Conservation (phyloP, 2,329 filamentous ascomycete species). For the Colletotrichum cordylinicola region DNA sequence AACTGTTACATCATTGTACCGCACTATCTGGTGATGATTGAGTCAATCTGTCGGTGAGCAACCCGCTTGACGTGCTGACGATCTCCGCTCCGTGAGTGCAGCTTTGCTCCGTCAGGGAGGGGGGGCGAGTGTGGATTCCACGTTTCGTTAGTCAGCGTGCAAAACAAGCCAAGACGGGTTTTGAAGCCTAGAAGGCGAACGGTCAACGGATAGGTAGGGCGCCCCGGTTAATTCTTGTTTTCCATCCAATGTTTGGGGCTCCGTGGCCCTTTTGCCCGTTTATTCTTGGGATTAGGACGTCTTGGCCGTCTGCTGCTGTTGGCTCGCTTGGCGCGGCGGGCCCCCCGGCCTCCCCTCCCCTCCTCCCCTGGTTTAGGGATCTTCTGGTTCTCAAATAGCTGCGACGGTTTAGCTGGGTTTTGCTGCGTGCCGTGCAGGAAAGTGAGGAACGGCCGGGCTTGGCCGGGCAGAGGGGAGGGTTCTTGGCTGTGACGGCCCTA, state of each 20-base stretch:
- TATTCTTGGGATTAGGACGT: not conserved
- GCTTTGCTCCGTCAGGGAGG: not conserved
- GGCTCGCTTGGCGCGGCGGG: not conserved
- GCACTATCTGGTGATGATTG: not conserved
- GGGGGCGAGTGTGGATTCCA: not conserved
- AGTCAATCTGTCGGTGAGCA: constrained; percentile 11
- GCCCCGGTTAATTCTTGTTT: not conserved
- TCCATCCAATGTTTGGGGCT: not conserved
- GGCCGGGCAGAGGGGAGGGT: not conserved
- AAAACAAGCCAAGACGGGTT: not conserved
- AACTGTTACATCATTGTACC: not conserved
- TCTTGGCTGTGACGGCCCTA: not conserved
- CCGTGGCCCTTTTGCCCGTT: not conserved
- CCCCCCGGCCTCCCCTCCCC: not conserved
- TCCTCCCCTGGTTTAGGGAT: not conserved
- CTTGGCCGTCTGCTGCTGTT: not conserved
- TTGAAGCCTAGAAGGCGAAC: not conserved
- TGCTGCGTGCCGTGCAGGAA: not conserved
- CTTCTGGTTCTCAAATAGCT: not conserved
- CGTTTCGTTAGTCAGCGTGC: not conserved
- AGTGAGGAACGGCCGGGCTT: not conserved
- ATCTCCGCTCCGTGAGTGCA: not conserved
- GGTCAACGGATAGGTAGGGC: not conserved
- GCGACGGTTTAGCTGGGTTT: not conserved
- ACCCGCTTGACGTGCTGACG: not conserved